A percentile compares a stretch with the other conserved stretches of the same genome.
These are phyloP conservation scores for Citeromyces hawaiiensis DNA, from an alignment of 1,139 yeast species.

Conservation along the genomic window DNA sequence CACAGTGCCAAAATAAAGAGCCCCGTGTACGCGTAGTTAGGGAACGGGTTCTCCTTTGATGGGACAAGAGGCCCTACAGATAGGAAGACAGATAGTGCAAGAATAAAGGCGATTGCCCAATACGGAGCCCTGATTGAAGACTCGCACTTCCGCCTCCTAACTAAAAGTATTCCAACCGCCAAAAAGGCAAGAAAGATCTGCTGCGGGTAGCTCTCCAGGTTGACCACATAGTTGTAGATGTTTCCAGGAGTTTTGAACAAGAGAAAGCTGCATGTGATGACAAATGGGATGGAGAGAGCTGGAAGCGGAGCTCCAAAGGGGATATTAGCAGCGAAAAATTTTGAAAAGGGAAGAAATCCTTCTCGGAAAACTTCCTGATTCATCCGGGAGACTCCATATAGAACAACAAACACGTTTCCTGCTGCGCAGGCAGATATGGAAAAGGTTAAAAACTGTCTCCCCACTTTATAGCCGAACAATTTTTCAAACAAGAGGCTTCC, in stretches of 20 bases:
- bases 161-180: slow-evolving; percentile 34
- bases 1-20: slow-evolving; percentile 18
- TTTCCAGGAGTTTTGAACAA: slow-evolving; percentile 20
- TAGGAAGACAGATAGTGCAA: slow-evolving; percentile 25
- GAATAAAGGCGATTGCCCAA: slow-evolving; percentile 24
- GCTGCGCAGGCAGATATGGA: slow-evolving; percentile 47
- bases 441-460: slow-evolving; percentile 33
- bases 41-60: slow-evolving; percentile 18
- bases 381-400: slow-evolving; percentile 43
- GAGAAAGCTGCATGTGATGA: slow-evolving; percentile 16
- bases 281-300: slow-evolving; percentile 20
- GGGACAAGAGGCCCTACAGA: slow-evolving; percentile 29
- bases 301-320: slow-evolving; percentile 43
- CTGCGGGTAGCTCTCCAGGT: slow-evolving; percentile 41
- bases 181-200: slow-evolving; percentile 34
- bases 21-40: slow-evolving; percentile 19
- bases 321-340: slow-evolving; percentile 39
- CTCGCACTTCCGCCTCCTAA: slow-evolving; percentile 30
- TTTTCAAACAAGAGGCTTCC: slow-evolving; percentile 44
- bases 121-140: slow-evolving; percentile 26
- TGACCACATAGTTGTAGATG: slow-evolving; percentile 36
- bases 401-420: slow-evolving; percentile 44
- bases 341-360: slow-evolving; percentile 42
- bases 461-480: slow-evolving; percentile 36
- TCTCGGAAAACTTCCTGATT: slow-evolving; percentile 50